A percentile compares a stretch with the other conserved stretches of the same genome.
Evolutionary conservation across 306 rosid species (phyloP).

Genomic region (Cucumis sativus): Cucumber_9930_V3 NC_026657.2:854001-854500

Average conservation of each 20-base stretch:
- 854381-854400: constrained; percentile 94
- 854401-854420: constrained; percentile 63
- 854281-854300: neutral
- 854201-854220: neutral
- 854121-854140: neutral
- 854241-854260: constrained; percentile 6
- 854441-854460: neutral
- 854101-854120: neutral
- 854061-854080: neutral
- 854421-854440: constrained; percentile 28
- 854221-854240: constrained; percentile 14
- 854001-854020: neutral
- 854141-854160: neutral
- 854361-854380: constrained; percentile 83
- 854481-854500: constrained; percentile 1
- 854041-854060: neutral
- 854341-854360: neutral
- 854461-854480: neutral
- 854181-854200: neutral
- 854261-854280: neutral
- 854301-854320: neutral
- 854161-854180: neutral
- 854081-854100: neutral
- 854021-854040: neutral
- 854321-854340: neutral